Evolutionary conservation across 1,284 basidiomycete genomes (phyloP).

Genomic region (Apiotrichum gracile): DNA sequence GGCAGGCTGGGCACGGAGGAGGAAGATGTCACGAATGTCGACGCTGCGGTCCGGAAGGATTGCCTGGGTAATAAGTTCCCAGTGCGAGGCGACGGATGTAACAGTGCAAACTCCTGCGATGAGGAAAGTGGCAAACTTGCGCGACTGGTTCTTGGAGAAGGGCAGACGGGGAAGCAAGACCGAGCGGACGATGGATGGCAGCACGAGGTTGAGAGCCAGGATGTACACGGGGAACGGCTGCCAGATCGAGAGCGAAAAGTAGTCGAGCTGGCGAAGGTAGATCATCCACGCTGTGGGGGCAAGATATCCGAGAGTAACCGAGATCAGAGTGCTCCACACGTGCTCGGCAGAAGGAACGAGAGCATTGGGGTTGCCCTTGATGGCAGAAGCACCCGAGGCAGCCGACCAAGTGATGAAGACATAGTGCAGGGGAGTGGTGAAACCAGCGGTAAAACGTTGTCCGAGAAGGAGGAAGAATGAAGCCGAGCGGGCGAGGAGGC

Average conservation of each 20-base stretch:
- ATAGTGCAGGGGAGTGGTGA: constrained; percentile 5
- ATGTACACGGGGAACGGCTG: constrained; percentile 18
- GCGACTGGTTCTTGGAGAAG: neutral
- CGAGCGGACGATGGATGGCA: constrained; percentile 2
- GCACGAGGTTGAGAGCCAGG: constrained; percentile 7
- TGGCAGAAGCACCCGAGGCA: neutral
- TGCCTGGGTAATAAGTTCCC: neutral
- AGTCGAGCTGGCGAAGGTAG: neutral
- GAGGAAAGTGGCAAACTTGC: neutral
- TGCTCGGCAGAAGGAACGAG: constrained; percentile 1
- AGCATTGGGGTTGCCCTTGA: neutral
- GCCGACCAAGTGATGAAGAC: constrained; percentile 1
- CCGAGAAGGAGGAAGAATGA: constrained; percentile 6
- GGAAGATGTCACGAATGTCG: constrained; percentile 5
- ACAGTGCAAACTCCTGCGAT: constrained; percentile 1
- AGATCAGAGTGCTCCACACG: constrained; percentile 2
- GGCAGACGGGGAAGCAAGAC: neutral
- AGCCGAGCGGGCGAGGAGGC: neutral
- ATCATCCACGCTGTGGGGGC: neutral
- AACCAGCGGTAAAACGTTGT: constrained; percentile 8
- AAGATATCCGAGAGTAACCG: neutral
- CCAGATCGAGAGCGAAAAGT: constrained; percentile 9
- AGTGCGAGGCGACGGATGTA: neutral
- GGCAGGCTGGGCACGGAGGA: neutral
- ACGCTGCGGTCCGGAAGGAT: neutral